Base-by-base conservation (phyloP, 495 filamentous ascomycete species). In the Annulohypoxylon nitens region DNA sequence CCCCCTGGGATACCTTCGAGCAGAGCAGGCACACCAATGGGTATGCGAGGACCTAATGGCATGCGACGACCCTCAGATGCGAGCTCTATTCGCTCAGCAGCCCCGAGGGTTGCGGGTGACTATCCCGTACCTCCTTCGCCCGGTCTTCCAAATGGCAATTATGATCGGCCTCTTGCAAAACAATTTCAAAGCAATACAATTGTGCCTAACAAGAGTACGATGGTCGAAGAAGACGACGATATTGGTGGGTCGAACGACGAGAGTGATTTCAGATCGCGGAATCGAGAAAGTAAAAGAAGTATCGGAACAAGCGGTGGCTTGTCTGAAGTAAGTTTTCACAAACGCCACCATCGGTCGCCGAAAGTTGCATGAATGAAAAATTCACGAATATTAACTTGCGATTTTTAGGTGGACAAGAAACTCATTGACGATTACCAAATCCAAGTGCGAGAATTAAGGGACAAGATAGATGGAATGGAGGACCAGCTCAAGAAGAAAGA, bases 161-260 rank as follows among this genome's bases (percentile, higher is more conserved):
- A 81, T 60, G 80, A 80, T 14, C 78, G 83, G 14, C 96, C 94
- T 1, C 88, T 91, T 48, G 90, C 93, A 14, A 97, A 97, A 73
- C 92, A 93, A 45, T 97, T 97, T 71, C 95, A 98, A 80, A 95
- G 92, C 76, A 98, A 96, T 75, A 97, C 93, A 0, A 97, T 98
- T 69, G 90, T 98, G 25, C 97, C 96, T 5, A 98, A 97, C 74
- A 99, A 98, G 81, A 97, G 95, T 74, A 98, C 94, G 0, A 94
- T 99, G 92, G 92, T 98, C 14, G 96, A 99, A 78, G 96, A 99
- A 80, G 96, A 97, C 70, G 95, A 97, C 70, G 92, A 94, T 74
- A 83, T 81, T 14, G 70, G 33, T 18, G 73, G 67, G 2, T 79
- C 77, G 11, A 79, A 82, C 3, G 81, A 83, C 12, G 88, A 89